A percentile compares a stretch with the other conserved stretches of the same genome.
phyloP scores from a whole-genome alignment of 805 yeast genomes.

The Candida ortonii region DNA sequence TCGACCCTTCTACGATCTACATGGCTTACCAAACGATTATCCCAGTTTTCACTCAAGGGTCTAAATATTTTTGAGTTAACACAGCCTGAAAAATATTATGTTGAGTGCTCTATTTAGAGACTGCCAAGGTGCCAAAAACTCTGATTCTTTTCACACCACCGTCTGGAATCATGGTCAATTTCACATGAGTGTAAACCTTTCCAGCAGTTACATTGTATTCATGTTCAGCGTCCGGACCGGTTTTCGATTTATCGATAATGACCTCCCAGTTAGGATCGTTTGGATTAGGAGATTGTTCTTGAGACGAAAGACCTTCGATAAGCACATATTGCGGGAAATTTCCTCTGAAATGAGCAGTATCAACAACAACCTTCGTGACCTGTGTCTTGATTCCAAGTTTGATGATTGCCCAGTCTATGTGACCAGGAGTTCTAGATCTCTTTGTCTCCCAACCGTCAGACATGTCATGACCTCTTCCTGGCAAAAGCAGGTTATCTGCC shows the following conservation, averaged over 20 bases:
- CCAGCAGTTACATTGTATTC: conserved; percentile 37
- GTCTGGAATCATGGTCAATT: conserved; percentile 85
- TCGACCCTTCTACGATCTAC: conserved; percentile 2
- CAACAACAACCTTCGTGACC: conserved; percentile 63
- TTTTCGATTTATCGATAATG: conserved; percentile 65
- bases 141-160: conserved; percentile 94
- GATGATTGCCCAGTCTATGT: conserved; percentile 88
- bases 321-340: conserved; percentile 83
- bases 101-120: conserved; percentile 3
- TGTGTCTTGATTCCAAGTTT: conserved; percentile 67
- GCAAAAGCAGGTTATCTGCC: conserved; percentile 82
- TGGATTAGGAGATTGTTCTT: conserved; percentile 36
- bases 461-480: conserved; percentile 96
- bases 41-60: no score
- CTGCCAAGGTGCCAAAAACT: conserved; percentile 58
- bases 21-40: no score
- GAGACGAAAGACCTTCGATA: conserved; percentile 55
- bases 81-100: not conserved
- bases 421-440: conserved; percentile 80
- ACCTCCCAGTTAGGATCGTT: conserved; percentile 55
- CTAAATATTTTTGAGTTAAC: no score
- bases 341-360: conserved; percentile 93
- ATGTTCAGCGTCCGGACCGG: conserved; percentile 85
- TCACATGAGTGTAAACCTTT: conserved; percentile 62
- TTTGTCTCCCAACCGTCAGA: conserved; percentile 98